A percentile compares a stretch with the other conserved stretches of the same genome.
Conservation (phyloP, 2,329 filamentous ascomycete genomes). For the Mycosphaerella sp. region DNA sequence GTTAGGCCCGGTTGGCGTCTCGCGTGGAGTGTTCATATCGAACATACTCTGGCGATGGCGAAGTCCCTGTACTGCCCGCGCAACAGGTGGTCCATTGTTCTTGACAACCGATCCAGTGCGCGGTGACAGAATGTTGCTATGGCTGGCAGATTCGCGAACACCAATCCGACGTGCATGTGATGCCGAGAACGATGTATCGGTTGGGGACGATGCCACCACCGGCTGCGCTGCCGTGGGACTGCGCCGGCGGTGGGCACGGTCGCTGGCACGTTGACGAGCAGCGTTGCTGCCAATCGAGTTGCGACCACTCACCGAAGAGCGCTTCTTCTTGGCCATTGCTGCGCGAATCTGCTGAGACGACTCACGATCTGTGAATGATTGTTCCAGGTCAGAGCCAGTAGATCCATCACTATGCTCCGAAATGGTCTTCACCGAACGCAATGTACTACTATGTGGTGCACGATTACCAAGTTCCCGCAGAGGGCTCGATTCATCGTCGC, state of each 20-base stretch:
- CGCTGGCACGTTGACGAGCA: conserved; percentile 28
- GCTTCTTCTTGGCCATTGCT: conserved; percentile 47
- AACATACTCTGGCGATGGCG: conserved; percentile 19
- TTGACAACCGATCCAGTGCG: conserved; percentile 54
- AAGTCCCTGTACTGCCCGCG: conserved; percentile 4
- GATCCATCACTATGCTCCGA: conserved; percentile 26
- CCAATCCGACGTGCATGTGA: conserved; percentile 62
- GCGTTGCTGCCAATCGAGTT: conserved; percentile 34
- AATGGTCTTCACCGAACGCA: conserved; percentile 20
- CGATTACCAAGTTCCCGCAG: conserved; percentile 43
- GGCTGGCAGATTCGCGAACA: conserved; percentile 43
- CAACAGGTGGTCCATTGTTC: conserved; percentile 14
- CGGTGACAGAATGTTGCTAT: conserved; percentile 53
- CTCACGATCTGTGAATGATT: conserved; percentile 24
- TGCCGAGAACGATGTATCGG: conserved; percentile 57
- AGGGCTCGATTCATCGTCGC: conserved; percentile 48
- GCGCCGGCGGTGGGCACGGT: conserved; percentile 46
- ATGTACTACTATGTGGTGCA: conserved; percentile 29
- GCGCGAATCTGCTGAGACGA: conserved; percentile 32
- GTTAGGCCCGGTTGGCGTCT: conserved; percentile 8
- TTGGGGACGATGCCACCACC: conserved; percentile 45
- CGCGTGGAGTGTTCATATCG: conserved; percentile 14
- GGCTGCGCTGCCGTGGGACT: conserved; percentile 45
- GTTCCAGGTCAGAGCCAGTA: conserved; percentile 14
- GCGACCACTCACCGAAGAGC: conserved; percentile 24